Evolutionary conservation across 768 basidiomycete species (phyloP), one percentile per base, ranked within the genome.

Genomic region (Tylopilus plumbeoviolaceoides): DNA sequence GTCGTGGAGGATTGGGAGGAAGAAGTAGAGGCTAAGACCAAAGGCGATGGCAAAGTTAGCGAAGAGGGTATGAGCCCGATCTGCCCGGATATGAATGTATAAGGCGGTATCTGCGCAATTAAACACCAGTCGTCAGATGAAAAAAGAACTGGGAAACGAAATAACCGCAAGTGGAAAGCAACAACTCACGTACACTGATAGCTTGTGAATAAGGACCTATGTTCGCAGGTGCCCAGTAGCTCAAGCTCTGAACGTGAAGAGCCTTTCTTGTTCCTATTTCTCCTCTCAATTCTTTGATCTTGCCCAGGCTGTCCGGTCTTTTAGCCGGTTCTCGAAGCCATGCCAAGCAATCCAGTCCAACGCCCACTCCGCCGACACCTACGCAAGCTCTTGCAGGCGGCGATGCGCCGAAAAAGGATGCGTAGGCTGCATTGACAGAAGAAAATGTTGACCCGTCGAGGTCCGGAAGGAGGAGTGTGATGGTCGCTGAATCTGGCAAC

Each of bases 211-310:
- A 99, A 5, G 97, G 97, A 0, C 97, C 97, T 50, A 99, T 98
- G 67, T 98, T 99, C 10, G 97, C 97, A 12, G 97, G 94, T 25
- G 95, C 97, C 97, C 97, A 99, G 64, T 98, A 98, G 69, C 95
- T 98, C 56, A 98, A 64, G 9, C 94, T 80, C 70, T 98, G 97
- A 2, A 99, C 97, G 64, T 99, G 97, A 42, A 98, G 75, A 0
- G 91, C 86, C 50, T 81, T 81, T 41, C 95, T 74, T 7, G 63
- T 44, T 18, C 51, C 63, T 9, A 51, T 58, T 62, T 78, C 77
- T 27, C 66, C 64, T 21, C 35, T 54, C 30, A 51, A 47, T 36
- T 5, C 48, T 39, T 4, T 42, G 3, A 10, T 51, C 48, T 72
- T 72, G 21, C 36, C 28, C 23, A 23, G 23, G 23, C 23, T 23